These are phyloP conservation scores for Cicer yamashitae DNA, from an alignment of 306 rosid species.

Conservation along the genomic window DNA sequence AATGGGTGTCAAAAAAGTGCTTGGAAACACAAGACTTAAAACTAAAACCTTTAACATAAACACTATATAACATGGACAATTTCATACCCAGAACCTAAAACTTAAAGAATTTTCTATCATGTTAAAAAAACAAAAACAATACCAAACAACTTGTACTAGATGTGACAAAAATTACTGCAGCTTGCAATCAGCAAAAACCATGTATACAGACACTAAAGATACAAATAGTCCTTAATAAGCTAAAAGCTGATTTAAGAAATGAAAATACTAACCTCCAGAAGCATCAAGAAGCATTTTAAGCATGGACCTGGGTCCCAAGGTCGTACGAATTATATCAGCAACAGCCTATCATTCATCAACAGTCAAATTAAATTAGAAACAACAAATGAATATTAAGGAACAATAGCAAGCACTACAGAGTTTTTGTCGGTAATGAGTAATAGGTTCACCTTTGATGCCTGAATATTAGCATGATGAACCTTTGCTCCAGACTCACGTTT, in stretches of 20 bases:
- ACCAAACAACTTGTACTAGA: neutral
- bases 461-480: conserved; percentile 91
- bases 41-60: neutral
- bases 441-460: conserved; percentile 79
- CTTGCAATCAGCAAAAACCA: conserved; percentile 6
- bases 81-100: conserved; percentile 35
- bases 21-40: conserved; percentile 13
- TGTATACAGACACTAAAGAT: neutral
- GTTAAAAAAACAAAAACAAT: neutral
- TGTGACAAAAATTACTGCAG: conserved; percentile 13
- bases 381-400: conserved; percentile 7
- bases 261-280: conserved; percentile 65
- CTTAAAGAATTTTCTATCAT: conserved; percentile 19
- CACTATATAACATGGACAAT: neutral
- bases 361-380: conserved; percentile 35
- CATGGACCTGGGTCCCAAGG: conserved; percentile 97
- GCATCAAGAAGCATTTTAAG: conserved; percentile 92
- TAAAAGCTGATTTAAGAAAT: conserved; percentile 3
- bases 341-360: conserved; percentile 66
- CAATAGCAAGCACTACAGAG: neutral
- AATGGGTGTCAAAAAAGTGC: conserved; percentile 9
- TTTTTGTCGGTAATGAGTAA: neutral
- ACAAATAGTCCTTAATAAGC: neutral
- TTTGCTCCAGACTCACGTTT: conserved; percentile 93
- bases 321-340: conserved; percentile 92